Evolutionary conservation across 805 yeast genomes (phyloP), one percentile per base, ranked within the genome.

Genomic region (Lipomyces spencermartinsiae): DNA sequence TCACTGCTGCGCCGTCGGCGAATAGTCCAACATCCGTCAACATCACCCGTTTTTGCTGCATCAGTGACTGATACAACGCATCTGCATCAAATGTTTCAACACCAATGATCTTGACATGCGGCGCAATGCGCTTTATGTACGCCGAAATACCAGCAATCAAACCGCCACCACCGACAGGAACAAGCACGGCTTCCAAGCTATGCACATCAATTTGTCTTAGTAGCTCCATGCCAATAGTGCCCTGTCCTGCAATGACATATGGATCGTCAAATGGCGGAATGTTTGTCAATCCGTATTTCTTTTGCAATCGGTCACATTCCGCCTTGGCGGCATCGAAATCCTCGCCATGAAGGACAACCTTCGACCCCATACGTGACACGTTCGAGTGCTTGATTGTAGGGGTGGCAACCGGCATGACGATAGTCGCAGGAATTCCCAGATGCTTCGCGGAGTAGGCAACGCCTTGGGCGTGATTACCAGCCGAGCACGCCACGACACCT

Each of bases 191-290:
- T 73, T 86, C 86, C 46, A 71, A 59, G n/a, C 51, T 59, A 58
- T 59, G 64, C 61, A 89, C 83, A 71, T 92, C 88, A 43, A 93
- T 84, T 81, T 95, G 99, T 78, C 97, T 87, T 64, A 95, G 81
- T 33, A 95, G 81, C 80, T 95, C 99, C 86, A 93, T 85, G 2
- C 97, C 99, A 70, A 94, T 89, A 33, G 99, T 95, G 68, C 98
- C 99, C 80, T 95, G 99, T 31, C 99, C 99, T 8, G 99, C 99
- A 80, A 95, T 92, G 72, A 95, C 97, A 74, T 89, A 92, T 1
- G 99, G 99, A 76, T 95, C 98, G 76, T 95, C 97, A 77, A 95
- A 95, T 0, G 99, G 99, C n/a, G 99, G 99, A 58, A 95, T 91
- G 74, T 92, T 90, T 5, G 95, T 90, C 74, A 92, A 82, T 14